Evolutionary conservation across 2,329 filamentous ascomycete genomes (phyloP).

Genomic region (Cadophora gregata): DNA sequence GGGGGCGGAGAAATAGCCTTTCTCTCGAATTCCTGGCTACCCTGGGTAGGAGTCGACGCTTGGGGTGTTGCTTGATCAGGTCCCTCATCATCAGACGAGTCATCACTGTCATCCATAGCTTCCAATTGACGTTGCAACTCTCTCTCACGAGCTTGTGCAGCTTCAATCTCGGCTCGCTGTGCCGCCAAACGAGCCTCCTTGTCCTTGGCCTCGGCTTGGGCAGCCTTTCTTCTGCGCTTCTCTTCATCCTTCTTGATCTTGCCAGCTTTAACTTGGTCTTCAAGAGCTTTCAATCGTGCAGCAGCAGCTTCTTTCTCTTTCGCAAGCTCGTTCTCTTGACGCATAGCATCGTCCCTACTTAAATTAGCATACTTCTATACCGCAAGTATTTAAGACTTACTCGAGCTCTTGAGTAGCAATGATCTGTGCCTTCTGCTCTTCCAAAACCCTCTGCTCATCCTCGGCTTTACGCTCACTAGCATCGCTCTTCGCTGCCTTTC

Average conservation of each 20-base stretch:
- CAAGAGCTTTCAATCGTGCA: constrained; percentile 83
- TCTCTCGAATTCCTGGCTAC: constrained; percentile 60
- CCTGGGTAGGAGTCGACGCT: constrained; percentile 62
- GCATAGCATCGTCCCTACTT: constrained; percentile 71
- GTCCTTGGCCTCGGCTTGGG: constrained; percentile 83
- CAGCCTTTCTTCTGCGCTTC: constrained; percentile 89
- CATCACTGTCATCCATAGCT: constrained; percentile 68
- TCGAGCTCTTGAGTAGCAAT: constrained; percentile 77
- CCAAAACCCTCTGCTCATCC: constrained; percentile 69
- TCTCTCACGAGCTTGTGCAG: constrained; percentile 85
- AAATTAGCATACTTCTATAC: constrained; percentile 29
- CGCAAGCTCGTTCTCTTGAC: constrained; percentile 80
- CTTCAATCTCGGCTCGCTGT: constrained; percentile 90
- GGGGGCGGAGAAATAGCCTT: constrained; percentile 54
- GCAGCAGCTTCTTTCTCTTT: constrained; percentile 81
- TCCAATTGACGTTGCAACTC: constrained; percentile 90
- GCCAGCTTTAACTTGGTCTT: constrained; percentile 91
- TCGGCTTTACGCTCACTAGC: constrained; percentile 59
- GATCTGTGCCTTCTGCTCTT: constrained; percentile 78
- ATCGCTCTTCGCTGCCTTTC: constrained; percentile 71
- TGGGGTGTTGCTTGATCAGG: constrained; percentile 71
- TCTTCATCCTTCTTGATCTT: constrained; percentile 97
- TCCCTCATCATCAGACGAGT: constrained; percentile 77
- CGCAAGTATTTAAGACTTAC: constrained; percentile 65
- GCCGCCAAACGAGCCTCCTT: constrained; percentile 85